Conservation (phyloP, 2,329 filamentous ascomycete genomes). For the Lachnellula occidentalis region DNA sequence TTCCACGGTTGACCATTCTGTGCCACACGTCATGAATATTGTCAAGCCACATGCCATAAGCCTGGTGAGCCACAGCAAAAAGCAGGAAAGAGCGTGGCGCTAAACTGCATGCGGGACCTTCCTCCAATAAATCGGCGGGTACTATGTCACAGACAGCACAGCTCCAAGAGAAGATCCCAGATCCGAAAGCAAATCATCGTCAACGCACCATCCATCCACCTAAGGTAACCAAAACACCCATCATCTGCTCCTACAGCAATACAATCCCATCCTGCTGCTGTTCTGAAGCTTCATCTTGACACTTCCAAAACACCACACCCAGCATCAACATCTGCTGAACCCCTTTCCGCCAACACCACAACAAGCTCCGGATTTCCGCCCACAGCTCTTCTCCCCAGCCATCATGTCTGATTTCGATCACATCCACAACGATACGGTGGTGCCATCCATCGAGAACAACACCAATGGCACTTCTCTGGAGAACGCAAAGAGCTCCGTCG, state of each 20-base stretch:
- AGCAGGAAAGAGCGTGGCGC: conserved; percentile 8
- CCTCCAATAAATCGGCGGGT: conserved; percentile 16
- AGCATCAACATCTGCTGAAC: not conserved
- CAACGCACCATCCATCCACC: conserved; percentile 6
- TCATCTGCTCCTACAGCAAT: not conserved
- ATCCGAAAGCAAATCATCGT: conserved; percentile 1
- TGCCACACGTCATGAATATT: conserved; percentile 12
- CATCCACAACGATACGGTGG: conserved; percentile 14
- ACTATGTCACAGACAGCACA: conserved; percentile 2
- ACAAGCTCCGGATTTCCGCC: conserved; percentile 4
- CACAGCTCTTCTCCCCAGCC: conserved; percentile 3
- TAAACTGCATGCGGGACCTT: conserved; percentile 12
- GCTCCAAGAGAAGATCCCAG: not conserved
- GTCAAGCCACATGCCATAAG: not conserved
- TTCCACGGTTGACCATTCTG: not conserved
- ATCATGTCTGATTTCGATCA: conserved; percentile 24
- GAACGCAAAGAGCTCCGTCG: conserved; percentile 21
- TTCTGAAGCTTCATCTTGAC: not conserved
- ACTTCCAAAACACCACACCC: not conserved
- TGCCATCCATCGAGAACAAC: conserved; percentile 23
- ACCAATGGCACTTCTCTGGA: conserved; percentile 15
- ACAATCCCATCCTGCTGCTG: not conserved
- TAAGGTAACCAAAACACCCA: conserved; percentile 1
- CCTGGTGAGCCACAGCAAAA: conserved; percentile 7
- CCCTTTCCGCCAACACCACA: not conserved